These are phyloP conservation scores for Fraxinus xanthoxyloides DNA, from an alignment of 305 asterid species.

Conservation along the genomic window DNA sequence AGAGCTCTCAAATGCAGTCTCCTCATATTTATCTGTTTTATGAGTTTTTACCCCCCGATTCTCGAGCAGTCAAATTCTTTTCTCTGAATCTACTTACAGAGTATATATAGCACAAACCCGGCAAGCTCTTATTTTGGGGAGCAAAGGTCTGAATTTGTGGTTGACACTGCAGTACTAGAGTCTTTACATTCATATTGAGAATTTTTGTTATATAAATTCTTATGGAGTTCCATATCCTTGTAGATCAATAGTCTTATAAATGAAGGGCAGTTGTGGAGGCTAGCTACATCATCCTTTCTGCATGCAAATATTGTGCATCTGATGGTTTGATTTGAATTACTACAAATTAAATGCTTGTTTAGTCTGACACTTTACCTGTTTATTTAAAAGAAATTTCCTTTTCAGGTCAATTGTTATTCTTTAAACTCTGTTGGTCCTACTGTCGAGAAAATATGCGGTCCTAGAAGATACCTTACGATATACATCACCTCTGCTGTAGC, in stretches of 20 bases:
- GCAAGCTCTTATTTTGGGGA: constrained; percentile 59
- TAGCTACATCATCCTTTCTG: constrained; percentile 73
- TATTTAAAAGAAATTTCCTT: constrained; percentile 24
- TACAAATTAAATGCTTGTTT: constrained; percentile 5
- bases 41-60: neutral
- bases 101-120: constrained; percentile 62
- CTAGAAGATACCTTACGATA: constrained; percentile 64
- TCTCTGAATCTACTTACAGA: constrained; percentile 43
- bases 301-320: constrained; percentile 85
- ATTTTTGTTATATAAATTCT: neutral
- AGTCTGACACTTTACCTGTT: constrained; percentile 9
- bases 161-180: neutral
- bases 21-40: constrained; percentile 1
- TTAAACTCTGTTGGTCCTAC: constrained; percentile 73
- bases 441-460: constrained; percentile 70
- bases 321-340: constrained; percentile 53
- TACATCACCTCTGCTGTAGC: constrained; percentile 76
- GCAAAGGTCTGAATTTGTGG: constrained; percentile 50
- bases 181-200: constrained; percentile 17
- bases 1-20: constrained; percentile 2
- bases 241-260: constrained; percentile 83
- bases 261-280: constrained; percentile 89
- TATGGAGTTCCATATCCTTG: constrained; percentile 15
- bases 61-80: constrained; percentile 15
- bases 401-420: constrained; percentile 84